phyloP scores from a whole-genome alignment of 1,284 basidiomycete species.

The Marasmius sp. region DNA sequence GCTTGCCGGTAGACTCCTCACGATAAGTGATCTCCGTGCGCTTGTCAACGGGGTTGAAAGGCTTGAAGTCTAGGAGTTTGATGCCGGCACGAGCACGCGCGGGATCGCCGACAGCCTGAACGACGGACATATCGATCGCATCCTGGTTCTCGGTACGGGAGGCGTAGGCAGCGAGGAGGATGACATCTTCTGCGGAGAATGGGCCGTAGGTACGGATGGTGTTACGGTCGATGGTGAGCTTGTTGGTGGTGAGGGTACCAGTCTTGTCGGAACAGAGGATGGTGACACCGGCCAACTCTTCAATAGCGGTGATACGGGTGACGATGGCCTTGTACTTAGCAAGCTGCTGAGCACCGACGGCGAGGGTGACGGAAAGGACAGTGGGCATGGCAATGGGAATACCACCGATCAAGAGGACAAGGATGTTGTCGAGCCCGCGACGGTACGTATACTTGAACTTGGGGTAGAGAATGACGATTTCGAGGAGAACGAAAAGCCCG shows the following conservation, averaged over 20 bases:
- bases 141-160: conserved; percentile 99
- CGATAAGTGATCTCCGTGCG: conserved; percentile 98
- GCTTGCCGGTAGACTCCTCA: conserved; percentile 89
- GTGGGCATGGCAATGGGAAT: conserved; percentile 99
- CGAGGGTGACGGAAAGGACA: conserved; percentile 93
- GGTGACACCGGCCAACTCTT: conserved; percentile 95
- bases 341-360: conserved; percentile 96
- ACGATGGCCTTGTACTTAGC: conserved; percentile 99
- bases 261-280: conserved; percentile 98
- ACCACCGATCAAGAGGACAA: conserved; percentile 97
- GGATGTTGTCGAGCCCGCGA: conserved; percentile 93
- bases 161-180: conserved; percentile 92
- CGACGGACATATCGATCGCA: conserved; percentile 90
- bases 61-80: conserved; percentile 97
- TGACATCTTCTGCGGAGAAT: conserved; percentile 87
- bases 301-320: conserved; percentile 97
- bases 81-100: conserved; percentile 85
- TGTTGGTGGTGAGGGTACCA: conserved; percentile 97
- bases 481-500: conserved; percentile 89
- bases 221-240: conserved; percentile 94
- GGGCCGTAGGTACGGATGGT: conserved; percentile 92
- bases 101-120: conserved; percentile 76
- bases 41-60: conserved; percentile 99
- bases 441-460: conserved; percentile 89
- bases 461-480: conserved; percentile 88